Evolutionary conservation across 2,329 filamentous ascomycete genomes (phyloP).

Genomic region (Cladosporium sp.): DNA sequence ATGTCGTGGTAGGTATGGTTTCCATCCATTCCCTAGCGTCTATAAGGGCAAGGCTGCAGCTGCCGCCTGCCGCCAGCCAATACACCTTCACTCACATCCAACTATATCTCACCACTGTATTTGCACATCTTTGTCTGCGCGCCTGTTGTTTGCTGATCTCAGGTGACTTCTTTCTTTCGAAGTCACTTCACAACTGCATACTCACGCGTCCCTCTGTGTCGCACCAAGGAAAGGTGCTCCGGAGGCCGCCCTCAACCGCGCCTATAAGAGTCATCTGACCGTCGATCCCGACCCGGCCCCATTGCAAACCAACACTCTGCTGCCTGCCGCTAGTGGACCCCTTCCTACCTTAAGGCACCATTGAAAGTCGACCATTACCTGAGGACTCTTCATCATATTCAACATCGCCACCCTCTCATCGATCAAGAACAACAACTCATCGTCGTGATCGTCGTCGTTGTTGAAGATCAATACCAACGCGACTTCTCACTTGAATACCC

Average conservation of each 20-base stretch:
- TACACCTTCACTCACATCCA: neutral
- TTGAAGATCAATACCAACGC: neutral
- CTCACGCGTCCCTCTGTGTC: too few relatives aligned
- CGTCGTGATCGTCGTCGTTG: neutral
- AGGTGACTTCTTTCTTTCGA: neutral
- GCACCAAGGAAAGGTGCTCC: neutral
- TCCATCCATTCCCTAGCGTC: neutral
- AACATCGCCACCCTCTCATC: neutral
- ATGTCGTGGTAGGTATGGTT: neutral
- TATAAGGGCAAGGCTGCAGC: conserved; percentile 8
- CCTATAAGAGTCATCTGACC: conserved; percentile 11
- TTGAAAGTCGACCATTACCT: conserved; percentile 1
- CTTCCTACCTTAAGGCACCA: neutral
- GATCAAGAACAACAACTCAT: neutral
- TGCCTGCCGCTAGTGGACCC: conserved; percentile 7
- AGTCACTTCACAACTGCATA: too few relatives aligned
- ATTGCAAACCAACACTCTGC: conserved; percentile 11
- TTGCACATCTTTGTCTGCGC: neutral
- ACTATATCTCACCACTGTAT: neutral
- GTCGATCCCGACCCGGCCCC: conserved; percentile 4
- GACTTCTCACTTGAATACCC: neutral
- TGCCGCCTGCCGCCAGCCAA: neutral
- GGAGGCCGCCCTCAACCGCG: conserved; percentile 5
- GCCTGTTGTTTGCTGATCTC: neutral
- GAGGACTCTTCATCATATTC: neutral